Percentiles rank a stretch among this genome's conserved stretches.
These are phyloP conservation scores for Rhytidiadelphus loreus DNA, from an alignment of 225 moss, liverwort and hornwort genomes.

Conservation along the genomic window DNA sequence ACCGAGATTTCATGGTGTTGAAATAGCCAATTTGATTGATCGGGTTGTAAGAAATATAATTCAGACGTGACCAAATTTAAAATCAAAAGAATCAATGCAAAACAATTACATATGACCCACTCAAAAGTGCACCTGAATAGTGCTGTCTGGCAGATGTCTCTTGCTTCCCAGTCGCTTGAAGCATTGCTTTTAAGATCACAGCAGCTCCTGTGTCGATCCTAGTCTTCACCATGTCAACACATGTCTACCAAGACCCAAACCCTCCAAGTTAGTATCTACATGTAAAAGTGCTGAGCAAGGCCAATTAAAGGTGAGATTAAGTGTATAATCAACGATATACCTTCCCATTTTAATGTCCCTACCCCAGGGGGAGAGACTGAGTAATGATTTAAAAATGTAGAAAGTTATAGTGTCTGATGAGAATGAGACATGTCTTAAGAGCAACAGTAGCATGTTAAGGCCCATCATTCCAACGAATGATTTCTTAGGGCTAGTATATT, in stretches of 20 bases:
- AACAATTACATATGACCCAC: neutral
- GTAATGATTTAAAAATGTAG: neutral
- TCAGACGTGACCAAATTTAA: neutral
- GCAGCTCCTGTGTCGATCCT: constrained; percentile 78
- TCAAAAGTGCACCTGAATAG: constrained; percentile 41
- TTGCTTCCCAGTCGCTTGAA: constrained; percentile 54
- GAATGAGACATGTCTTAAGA: neutral
- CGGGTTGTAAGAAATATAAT: neutral
- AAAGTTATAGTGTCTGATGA: neutral
- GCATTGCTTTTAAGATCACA: constrained; percentile 64
- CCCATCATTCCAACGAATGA: neutral
- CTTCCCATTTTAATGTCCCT: neutral
- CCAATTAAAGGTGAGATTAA: neutral
- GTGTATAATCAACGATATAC: neutral
- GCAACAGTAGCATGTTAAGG: neutral
- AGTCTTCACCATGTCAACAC: constrained; percentile 56
- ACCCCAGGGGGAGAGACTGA: neutral
- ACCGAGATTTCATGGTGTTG: neutral
- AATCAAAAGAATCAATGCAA: neutral
- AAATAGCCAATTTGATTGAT: neutral
- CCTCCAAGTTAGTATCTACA: neutral
- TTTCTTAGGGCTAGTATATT: neutral
- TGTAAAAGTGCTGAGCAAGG: neutral
- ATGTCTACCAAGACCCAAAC: constrained; percentile 32
- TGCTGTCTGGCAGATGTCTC: constrained; percentile 56